These are phyloP conservation scores for Cymbopogon citratus DNA, from an alignment of 176 grass and related monocot species.

Conservation along the genomic window DNA sequence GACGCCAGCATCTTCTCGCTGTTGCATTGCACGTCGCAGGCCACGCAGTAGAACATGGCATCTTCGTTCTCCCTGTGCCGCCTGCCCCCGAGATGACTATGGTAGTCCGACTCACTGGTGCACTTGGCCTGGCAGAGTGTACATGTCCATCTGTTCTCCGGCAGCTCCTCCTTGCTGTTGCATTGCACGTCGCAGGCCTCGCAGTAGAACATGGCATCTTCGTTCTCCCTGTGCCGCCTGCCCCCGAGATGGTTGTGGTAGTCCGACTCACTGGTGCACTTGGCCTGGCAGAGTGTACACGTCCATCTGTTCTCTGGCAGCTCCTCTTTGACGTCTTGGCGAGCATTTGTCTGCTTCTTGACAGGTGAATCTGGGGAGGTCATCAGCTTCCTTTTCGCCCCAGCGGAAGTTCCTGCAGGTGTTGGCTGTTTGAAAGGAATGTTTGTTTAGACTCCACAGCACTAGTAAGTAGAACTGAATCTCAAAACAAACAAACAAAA, in stretches of 20 bases:
- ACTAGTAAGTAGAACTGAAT: not conserved
- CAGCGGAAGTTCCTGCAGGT: not conserved
- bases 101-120: not conserved
- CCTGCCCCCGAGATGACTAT: not conserved
- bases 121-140: not conserved
- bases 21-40: not conserved
- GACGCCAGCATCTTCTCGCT: not conserved
- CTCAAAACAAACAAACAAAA: not conserved
- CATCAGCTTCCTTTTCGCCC: constrained; percentile 2
- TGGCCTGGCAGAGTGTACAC: not conserved
- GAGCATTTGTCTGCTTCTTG: not conserved
- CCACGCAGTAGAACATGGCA: not conserved
- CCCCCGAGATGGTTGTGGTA: not conserved
- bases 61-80: constrained; percentile 1
- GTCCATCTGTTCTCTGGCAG: not conserved
- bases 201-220: not conserved
- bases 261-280: not conserved
- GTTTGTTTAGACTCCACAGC: not conserved
- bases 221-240: constrained; percentile 11
- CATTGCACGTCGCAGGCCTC: not conserved
- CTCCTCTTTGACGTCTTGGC: not conserved
- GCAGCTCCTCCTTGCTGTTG: not conserved
- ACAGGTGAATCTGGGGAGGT: not conserved
- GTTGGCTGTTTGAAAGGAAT: not conserved
- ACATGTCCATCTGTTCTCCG: not conserved